Evolutionary conservation across 495 filamentous ascomycete genomes (phyloP), one percentile per base, ranked within the genome.

Genomic region (Pseudotulostoma volvatum): DNA sequence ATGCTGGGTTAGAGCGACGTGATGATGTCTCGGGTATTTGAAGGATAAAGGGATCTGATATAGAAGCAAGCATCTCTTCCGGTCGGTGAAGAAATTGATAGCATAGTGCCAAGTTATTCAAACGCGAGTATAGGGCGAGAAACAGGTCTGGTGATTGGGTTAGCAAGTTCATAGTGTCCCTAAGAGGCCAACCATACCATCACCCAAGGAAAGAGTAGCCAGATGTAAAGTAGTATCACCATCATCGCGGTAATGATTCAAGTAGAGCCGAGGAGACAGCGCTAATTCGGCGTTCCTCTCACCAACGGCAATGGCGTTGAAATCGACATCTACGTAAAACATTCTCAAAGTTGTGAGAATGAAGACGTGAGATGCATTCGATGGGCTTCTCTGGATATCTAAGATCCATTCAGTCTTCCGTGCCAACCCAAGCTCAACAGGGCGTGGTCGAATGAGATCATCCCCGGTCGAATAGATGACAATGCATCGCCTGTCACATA

Each of bases 321-420:
- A 17, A 16, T 18, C 37, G 15, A 63, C 18, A 40, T 62, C 57
- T 33, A 66, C 49, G 53, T 59, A 66, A 8, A 64, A 51, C 4
- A 71, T 45, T 16, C 59, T 53, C 16, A 47, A 50, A 4, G 62
- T 71, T 5, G 74, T 80, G 32, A 75, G 53, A 18, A 80, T 50
- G 44, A 70, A 78, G 9, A 73, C 51, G 17, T 75, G 65, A 5
- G 63, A 64, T 3, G 44, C 37, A 34, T 68, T 55, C n/a, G 54
- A 48, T 14, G 56, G 44, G 36, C 65, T 73, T 36, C 59, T 50
- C 23, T 63, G 61, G 11, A 74, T 38, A 36, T 68, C 67, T 16
- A 80, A 44, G n/a, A 80, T 70, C 57, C 66, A 69, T 45, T 70
- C 66, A 2, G 54, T 58, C 31, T 52, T 49, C 31, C 46, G 53